Conservation (phyloP, 2,329 filamentous ascomycete species). For the Fusarium nisikadoi region DNA sequence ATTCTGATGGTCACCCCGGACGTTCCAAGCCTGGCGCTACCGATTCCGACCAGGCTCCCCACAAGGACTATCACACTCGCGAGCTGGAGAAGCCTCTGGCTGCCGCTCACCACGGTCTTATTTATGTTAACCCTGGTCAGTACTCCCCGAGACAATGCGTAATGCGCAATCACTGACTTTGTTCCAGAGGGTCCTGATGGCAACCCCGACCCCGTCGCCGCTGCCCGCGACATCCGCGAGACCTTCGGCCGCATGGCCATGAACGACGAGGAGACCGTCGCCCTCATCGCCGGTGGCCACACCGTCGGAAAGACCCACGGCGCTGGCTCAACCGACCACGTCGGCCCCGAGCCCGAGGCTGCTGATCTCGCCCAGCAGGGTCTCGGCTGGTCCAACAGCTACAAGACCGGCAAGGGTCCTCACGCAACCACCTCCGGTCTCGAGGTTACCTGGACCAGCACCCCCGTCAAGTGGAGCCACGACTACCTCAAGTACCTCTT, state of each 20-base stretch:
- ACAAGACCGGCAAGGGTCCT: constrained; percentile 73
- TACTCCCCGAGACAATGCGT: neutral
- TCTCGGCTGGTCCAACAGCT: constrained; percentile 75
- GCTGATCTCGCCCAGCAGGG: constrained; percentile 74
- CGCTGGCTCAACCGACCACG: constrained; percentile 53
- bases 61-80: constrained; percentile 63
- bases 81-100: constrained; percentile 76
- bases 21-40: constrained; percentile 24
- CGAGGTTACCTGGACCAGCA: constrained; percentile 83
- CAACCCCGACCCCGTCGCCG: constrained; percentile 73
- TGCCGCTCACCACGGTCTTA: constrained; percentile 66
- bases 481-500: constrained; percentile 80
- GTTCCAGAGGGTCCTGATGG: constrained; percentile 79
- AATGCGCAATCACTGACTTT: constrained; percentile 53
- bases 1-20: constrained; percentile 67
- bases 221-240: constrained; percentile 76
- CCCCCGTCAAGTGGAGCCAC: constrained; percentile 74
- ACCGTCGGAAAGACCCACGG: constrained; percentile 87
- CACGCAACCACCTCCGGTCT: constrained; percentile 80
- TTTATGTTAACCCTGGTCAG: constrained; percentile 22
- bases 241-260: constrained; percentile 84
- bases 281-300: constrained; percentile 82
- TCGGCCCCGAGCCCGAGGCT: constrained; percentile 74
- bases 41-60: constrained; percentile 15
- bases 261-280: constrained; percentile 85